Conservation (phyloP, 345 rosid species). For the sweet orange (Citrus sinensis) region DNA sequence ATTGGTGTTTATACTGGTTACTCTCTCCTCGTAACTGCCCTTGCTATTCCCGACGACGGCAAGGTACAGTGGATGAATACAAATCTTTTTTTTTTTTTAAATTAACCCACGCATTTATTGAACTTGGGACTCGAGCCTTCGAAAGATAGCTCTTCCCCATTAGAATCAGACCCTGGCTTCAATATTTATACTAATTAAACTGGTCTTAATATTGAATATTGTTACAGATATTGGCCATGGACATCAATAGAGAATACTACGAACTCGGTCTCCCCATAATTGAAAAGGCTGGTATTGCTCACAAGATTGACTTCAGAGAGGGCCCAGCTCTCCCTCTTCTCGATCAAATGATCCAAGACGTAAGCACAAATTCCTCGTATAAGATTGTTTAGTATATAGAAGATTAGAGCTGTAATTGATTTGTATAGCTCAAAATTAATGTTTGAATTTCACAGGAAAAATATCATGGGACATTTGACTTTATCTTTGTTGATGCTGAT, state of each 20-base stretch:
- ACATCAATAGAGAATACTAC: conserved; percentile 69
- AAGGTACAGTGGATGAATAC: conserved; percentile 33
- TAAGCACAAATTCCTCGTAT: conserved; percentile 4
- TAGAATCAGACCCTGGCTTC: too few species aligned
- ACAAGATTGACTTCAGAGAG: conserved; percentile 87
- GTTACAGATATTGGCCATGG: conserved; percentile 85
- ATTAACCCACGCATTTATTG: too few species aligned
- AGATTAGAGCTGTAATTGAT: too few species aligned
- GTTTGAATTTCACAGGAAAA: not conserved
- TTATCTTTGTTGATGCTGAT: conserved; percentile 47
- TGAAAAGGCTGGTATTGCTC: conserved; percentile 88
- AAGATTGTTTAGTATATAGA: too few species aligned
- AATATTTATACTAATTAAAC: too few species aligned
- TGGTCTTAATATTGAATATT: not conserved
- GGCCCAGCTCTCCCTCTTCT: conserved; percentile 92
- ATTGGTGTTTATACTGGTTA: conserved; percentile 96
- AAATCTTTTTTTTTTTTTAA: too few species aligned
- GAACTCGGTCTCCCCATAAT: conserved; percentile 80
- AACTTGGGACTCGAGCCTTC: too few species aligned
- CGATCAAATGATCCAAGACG: conserved; percentile 71
- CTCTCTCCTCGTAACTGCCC: conserved; percentile 92
- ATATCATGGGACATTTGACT: conserved; percentile 27
- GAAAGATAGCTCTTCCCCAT: too few species aligned
- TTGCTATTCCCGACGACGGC: conserved; percentile 87
- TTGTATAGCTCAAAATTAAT: not conserved